Conservation (phyloP, 1,139 yeast species). For the Pichia cactophila region DNA sequence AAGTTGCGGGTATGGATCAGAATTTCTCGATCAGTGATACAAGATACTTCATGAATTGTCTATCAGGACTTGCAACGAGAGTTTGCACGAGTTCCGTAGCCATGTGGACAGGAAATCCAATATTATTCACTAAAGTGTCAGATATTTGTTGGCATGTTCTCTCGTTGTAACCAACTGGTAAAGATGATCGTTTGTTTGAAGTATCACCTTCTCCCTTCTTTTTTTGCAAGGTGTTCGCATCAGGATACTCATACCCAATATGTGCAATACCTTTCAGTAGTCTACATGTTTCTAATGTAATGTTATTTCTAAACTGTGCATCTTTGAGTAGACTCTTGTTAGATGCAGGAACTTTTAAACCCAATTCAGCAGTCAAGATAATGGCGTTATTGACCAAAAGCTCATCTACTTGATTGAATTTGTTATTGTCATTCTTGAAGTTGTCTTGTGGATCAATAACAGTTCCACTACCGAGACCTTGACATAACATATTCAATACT, state of each 20-base stretch:
- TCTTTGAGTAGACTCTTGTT: slow-evolving; percentile 62
- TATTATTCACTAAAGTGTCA: slow-evolving; percentile 37
- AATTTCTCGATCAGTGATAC: slow-evolving; percentile 42
- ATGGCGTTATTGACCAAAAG: slow-evolving; percentile 60
- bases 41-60: slow-evolving; percentile 60
- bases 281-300: slow-evolving; percentile 61
- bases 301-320: slow-evolving; percentile 68
- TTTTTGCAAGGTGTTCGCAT: slow-evolving; percentile 19
- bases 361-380: slow-evolving; percentile 67
- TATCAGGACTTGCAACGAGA: slow-evolving; percentile 45
- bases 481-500: slow-evolving; percentile 60
- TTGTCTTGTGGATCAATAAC: slow-evolving; percentile 48
- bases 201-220: slow-evolving; percentile 25
- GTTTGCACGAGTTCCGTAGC: slow-evolving; percentile 51
- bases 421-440: slow-evolving; percentile 26
- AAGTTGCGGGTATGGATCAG: background rate
- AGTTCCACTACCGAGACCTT: slow-evolving; percentile 60
- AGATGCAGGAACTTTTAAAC: slow-evolving; percentile 41
- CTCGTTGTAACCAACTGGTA: slow-evolving; percentile 20
- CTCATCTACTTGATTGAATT: slow-evolving; percentile 46
- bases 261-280: slow-evolving; percentile 55
- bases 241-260: slow-evolving; percentile 29
- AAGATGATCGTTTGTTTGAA: slow-evolving; percentile 7
- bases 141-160: slow-evolving; percentile 24
- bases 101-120: slow-evolving; percentile 51